Conservation (phyloP, 257 asterid genomes). For the Scutellaria baicalensis region DNA sequence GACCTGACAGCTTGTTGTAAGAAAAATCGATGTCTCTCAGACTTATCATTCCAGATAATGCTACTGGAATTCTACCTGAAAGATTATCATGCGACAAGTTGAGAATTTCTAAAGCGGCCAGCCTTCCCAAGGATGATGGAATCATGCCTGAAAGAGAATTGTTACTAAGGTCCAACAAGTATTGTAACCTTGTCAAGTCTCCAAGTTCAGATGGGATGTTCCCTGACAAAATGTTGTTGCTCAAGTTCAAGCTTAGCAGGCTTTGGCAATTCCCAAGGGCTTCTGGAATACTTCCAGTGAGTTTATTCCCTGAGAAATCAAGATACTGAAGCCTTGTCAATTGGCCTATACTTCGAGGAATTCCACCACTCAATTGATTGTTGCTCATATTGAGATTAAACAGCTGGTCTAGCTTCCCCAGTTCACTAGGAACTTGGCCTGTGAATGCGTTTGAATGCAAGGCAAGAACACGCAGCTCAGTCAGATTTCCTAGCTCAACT, state of each 20-base stretch:
- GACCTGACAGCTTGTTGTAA: conserved; percentile 57
- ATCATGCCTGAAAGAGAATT: conserved; percentile 56
- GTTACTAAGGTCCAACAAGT: conserved; percentile 56
- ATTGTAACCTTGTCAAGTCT: conserved; percentile 35
- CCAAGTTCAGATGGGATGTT: conserved; percentile 58
- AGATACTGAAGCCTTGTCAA: conserved; percentile 42
- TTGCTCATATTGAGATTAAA: conserved; percentile 45
- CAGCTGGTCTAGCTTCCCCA: conserved; percentile 39
- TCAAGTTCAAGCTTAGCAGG: conserved; percentile 43
- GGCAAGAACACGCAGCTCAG: conserved; percentile 33
- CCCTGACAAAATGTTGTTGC: conserved; percentile 55
- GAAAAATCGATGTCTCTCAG: conserved; percentile 54
- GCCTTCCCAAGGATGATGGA: conserved; percentile 55
- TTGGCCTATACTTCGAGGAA: conserved; percentile 43
- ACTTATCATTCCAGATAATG: conserved; percentile 48
- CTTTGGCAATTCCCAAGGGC: conserved; percentile 32
- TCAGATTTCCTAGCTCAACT: conserved; percentile 56
- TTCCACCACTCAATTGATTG: conserved; percentile 55
- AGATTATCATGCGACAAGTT: conserved; percentile 62
- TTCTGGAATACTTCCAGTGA: conserved; percentile 48
- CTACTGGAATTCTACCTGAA: conserved; percentile 59
- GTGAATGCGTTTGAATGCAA: conserved; percentile 53
- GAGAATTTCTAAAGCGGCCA: conserved; percentile 45
- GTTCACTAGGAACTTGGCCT: conserved; percentile 52
- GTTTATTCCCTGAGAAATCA: conserved; percentile 51